phyloP scores from a whole-genome alignment of 371 early-diverging fungal species.

The Lichtheimia hyalospora region DNA sequence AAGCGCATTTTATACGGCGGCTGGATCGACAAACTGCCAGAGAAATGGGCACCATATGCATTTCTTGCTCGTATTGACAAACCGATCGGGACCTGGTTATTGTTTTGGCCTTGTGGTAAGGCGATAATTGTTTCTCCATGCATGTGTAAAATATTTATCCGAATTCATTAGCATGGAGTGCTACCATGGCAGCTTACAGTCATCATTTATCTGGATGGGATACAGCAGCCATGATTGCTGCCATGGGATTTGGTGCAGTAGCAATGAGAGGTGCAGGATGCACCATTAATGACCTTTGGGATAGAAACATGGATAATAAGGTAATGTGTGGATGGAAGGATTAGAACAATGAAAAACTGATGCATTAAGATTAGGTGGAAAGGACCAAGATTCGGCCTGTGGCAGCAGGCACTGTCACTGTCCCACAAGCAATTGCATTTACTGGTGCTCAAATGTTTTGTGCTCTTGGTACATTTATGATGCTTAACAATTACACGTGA shows the following conservation, averaged over 20 bases:
- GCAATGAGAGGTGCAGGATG: conserved; percentile 98
- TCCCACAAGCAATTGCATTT: conserved; percentile 74
- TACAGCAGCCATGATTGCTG: conserved; percentile 65
- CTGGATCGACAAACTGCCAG: conserved; percentile 46
- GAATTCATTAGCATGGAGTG: conserved; percentile 66
- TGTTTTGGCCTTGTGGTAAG: conserved; percentile 88
- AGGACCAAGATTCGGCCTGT: conserved; percentile 86
- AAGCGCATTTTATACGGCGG: conserved; percentile 24
- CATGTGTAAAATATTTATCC: background rate
- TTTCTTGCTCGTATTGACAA: conserved; percentile 84
- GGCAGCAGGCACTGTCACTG: conserved; percentile 76
- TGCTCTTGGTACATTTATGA: conserved; percentile 79
- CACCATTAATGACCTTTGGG: conserved; percentile 97
- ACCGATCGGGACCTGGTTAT: conserved; percentile 90
- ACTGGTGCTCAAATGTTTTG: conserved; percentile 78
- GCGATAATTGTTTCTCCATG: background rate
- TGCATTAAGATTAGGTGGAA: conserved; percentile 78
- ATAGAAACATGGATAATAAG: conserved; percentile 82
- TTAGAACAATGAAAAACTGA: background rate
- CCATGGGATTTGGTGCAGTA: conserved; percentile 90
- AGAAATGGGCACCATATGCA: conserved; percentile 66
- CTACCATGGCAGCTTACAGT: conserved; percentile 78
- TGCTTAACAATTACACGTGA: conserved; percentile 73
- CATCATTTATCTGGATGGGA: conserved; percentile 47
- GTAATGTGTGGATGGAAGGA: conserved; percentile 28